phyloP scores from a whole-genome alignment of 768 basidiomycete species.

The Stropharia rugosoannulata region DNA sequence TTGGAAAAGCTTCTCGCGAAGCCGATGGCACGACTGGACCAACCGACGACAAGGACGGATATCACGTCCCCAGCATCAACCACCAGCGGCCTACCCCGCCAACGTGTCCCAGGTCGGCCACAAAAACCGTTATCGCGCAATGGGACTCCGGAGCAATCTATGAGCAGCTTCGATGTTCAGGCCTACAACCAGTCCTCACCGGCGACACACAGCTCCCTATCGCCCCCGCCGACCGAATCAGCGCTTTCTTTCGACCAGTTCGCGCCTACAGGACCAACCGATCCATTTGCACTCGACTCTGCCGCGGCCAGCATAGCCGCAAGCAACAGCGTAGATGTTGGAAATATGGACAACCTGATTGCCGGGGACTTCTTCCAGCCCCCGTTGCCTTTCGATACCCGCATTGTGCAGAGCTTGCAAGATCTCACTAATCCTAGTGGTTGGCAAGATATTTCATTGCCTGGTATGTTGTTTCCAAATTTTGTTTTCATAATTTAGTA shows the following conservation, averaged over 20 bases:
- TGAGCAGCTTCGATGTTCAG: slow-evolving; percentile 19
- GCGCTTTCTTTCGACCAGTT: slow-evolving; percentile 49
- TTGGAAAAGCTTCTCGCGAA: slow-evolving; percentile 66
- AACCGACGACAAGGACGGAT: slow-evolving; percentile 41
- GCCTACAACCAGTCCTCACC: slow-evolving; percentile 37
- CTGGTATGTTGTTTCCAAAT: slow-evolving; percentile 38
- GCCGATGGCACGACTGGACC: slow-evolving; percentile 43
- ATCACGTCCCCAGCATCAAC: slow-evolving; percentile 20
- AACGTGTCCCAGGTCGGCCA: slow-evolving; percentile 8
- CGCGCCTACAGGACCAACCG: slow-evolving; percentile 39
- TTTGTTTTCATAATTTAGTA: neutral
- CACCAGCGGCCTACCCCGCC: slow-evolving; percentile 14
- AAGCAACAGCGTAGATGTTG: slow-evolving; percentile 8
- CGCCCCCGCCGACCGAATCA: slow-evolving; percentile 43
- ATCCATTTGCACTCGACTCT: slow-evolving; percentile 37
- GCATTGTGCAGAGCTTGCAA: slow-evolving; percentile 62
- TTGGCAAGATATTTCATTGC: slow-evolving; percentile 56
- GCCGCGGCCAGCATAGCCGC: slow-evolving; percentile 11
- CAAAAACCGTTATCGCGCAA: slow-evolving; percentile 12
- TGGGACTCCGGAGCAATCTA: slow-evolving; percentile 16
- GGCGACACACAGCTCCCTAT: slow-evolving; percentile 40
- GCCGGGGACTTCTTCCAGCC: slow-evolving; percentile 48
- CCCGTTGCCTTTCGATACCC: slow-evolving; percentile 55
- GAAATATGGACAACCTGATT: slow-evolving; percentile 24
- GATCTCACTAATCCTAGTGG: slow-evolving; percentile 49